Conservation (phyloP, 1,139 yeast genomes). For the Lodderomyces elongisporus region DNA sequence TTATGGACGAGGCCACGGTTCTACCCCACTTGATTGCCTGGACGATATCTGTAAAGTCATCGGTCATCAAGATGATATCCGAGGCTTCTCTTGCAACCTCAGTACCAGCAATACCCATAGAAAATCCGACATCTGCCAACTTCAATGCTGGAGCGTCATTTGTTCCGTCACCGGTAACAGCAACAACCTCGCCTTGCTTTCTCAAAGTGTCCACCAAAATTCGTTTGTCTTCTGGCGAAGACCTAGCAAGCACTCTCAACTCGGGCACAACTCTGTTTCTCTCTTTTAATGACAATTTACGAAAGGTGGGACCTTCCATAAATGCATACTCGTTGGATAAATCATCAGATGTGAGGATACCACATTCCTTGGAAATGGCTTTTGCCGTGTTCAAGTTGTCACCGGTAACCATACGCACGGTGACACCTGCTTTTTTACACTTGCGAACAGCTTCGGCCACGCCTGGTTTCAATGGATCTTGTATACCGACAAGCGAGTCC, state of each 20-base stretch:
- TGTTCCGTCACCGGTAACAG: slow-evolving; percentile 98
- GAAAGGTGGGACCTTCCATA: slow-evolving; percentile 91
- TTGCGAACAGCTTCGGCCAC: slow-evolving; percentile 83
- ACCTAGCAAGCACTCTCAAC: slow-evolving; percentile 82
- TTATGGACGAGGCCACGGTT: slow-evolving; percentile 90
- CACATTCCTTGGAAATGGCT: slow-evolving; percentile 84
- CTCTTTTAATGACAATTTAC: slow-evolving; percentile 59
- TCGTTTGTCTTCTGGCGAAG: slow-evolving; percentile 93
- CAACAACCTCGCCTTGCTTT: slow-evolving; percentile 85
- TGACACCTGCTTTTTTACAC: slow-evolving; percentile 87
- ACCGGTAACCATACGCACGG: slow-evolving; percentile 97
- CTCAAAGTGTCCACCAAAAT: slow-evolving; percentile 79
- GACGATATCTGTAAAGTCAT: slow-evolving; percentile 90
- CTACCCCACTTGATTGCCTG: slow-evolving; percentile 99
- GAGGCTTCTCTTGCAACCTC: slow-evolving; percentile 95
- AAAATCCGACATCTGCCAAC: slow-evolving; percentile 87
- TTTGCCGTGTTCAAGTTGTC: slow-evolving; percentile 87
- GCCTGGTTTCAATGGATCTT: slow-evolving; percentile 89
- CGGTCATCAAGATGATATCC: slow-evolving; percentile 92
- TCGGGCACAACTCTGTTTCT: slow-evolving; percentile 60
- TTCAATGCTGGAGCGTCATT: slow-evolving; percentile 95
- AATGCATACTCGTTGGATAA: slow-evolving; percentile 53
- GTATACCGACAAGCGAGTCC: slow-evolving; percentile 83
- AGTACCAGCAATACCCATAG: slow-evolving; percentile 92
- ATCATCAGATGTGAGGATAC: slow-evolving; percentile 59